Evolutionary conservation across 305 asterid species (phyloP).

Genomic region (Plantago coronopus): DNA sequence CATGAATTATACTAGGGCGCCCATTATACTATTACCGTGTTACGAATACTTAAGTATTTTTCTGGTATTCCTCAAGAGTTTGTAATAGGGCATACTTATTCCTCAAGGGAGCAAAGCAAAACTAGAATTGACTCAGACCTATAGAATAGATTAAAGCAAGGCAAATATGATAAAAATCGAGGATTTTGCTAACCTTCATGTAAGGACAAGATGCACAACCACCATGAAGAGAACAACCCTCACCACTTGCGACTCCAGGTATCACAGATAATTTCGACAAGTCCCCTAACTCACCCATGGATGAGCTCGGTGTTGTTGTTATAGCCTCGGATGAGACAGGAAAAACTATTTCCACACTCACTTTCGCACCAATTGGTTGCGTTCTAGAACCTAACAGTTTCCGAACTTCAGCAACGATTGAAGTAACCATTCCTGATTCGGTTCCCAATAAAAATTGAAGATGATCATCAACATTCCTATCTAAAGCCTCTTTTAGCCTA

Average conservation of each 20-base stretch:
- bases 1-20: no score
- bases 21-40: no score
- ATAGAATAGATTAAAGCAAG: background rate
- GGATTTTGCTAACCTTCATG: conserved; percentile 71
- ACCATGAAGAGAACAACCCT: conserved; percentile 96
- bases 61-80: background rate
- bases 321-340: conserved; percentile 91
- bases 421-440: conserved; percentile 95
- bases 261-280: conserved; percentile 42
- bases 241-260: conserved; percentile 94
- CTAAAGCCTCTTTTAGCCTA: conserved; percentile 68
- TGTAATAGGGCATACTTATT: no score
- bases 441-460: conserved; percentile 96
- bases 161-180: background rate
- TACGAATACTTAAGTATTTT: no score
- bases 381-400: conserved; percentile 44
- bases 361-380: conserved; percentile 40
- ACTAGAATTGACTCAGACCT: background rate
- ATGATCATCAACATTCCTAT: conserved; percentile 73
- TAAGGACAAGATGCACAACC: conserved; percentile 99
- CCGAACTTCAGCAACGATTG: conserved; percentile 77
- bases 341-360: conserved; percentile 79
- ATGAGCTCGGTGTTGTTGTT: conserved; percentile 45
- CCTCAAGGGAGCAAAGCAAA: no score
- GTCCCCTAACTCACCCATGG: conserved; percentile 37